Conservation (phyloP, 202 grass and related monocot genomes). For the Schoenoplectus tabernaemontani region DNA sequence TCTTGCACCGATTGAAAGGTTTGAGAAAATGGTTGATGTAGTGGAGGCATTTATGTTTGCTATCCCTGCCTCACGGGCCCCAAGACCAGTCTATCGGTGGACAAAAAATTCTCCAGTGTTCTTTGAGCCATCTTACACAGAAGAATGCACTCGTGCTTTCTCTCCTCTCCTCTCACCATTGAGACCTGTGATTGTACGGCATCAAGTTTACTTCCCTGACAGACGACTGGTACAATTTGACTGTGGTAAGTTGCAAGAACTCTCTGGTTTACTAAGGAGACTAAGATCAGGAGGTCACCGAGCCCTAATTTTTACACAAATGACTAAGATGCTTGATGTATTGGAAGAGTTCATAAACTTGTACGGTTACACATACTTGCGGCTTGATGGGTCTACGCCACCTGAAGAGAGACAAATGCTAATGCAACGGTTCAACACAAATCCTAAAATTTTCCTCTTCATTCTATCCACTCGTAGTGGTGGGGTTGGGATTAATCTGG, state of each 20-base stretch:
- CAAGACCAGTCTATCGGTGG: conserved; percentile 68
- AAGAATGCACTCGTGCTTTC: conserved; percentile 45
- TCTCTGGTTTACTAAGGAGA: conserved; percentile 71
- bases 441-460: conserved; percentile 91
- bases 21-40: conserved; percentile 76
- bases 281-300: conserved; percentile 86
- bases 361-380: conserved; percentile 93
- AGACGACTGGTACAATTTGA: conserved; percentile 98
- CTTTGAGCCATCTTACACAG: conserved; percentile 51
- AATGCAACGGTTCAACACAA: conserved; percentile 99
- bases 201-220: conserved; percentile 98
- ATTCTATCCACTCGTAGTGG: conserved; percentile 98
- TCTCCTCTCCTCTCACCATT: conserved; percentile 61
- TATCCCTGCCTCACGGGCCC: conserved; percentile 83
- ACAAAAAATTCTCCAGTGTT: conserved; percentile 74
- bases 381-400: conserved; percentile 90
- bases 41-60: conserved; percentile 95
- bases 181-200: conserved; percentile 81
- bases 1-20: conserved; percentile 64
- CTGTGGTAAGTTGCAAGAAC: conserved; percentile 94
- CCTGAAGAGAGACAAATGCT: conserved; percentile 96
- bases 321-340: conserved; percentile 99
- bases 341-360: conserved; percentile 99
- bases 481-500: conserved; percentile 94
- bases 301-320: conserved; percentile 99